phyloP scores from a whole-genome alignment of 768 basidiomycete genomes.

The Collybiopsis luxurians region DNA sequence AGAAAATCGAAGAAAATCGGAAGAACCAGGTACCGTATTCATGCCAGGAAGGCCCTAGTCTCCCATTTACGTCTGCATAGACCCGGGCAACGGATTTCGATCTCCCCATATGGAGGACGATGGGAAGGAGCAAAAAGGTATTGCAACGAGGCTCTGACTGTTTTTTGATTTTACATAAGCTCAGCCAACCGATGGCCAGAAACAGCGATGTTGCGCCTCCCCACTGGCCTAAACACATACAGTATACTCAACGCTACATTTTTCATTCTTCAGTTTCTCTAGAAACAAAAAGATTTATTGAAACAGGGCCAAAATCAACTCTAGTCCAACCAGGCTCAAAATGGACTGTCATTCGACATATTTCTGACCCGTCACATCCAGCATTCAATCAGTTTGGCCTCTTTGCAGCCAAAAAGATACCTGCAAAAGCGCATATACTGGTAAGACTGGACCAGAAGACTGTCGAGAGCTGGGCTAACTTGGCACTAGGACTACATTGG shows the following conservation, averaged over 20 bases:
- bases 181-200: not conserved
- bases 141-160: not conserved
- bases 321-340: slow-evolving; percentile 14
- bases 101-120: slow-evolving; percentile 11
- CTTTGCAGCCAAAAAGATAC: slow-evolving; percentile 74
- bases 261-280: slow-evolving; percentile 60
- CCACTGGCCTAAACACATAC: slow-evolving; percentile 53
- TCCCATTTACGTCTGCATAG: slow-evolving; percentile 85
- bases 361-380: slow-evolving; percentile 63
- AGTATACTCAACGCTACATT: slow-evolving; percentile 47
- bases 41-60: slow-evolving; percentile 88
- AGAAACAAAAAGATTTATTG: slow-evolving; percentile 37
- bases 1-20: slow-evolving; percentile 16
- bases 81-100: slow-evolving; percentile 81
- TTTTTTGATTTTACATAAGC: not conserved
- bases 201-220: slow-evolving; percentile 25
- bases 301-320: not conserved
- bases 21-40: slow-evolving; percentile 75
- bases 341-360: slow-evolving; percentile 44
- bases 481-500: slow-evolving; percentile 7
- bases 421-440: slow-evolving; percentile 62
- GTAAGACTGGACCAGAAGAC: slow-evolving; percentile 73
- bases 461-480: not conserved
- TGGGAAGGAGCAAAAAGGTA: slow-evolving; percentile 5
- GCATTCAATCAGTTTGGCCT: slow-evolving; percentile 77